A percentile compares a stretch with the other conserved stretches of the same genome.
Conservation (phyloP, 2,329 filamentous ascomycete species). For the Ustulina deusta region DNA sequence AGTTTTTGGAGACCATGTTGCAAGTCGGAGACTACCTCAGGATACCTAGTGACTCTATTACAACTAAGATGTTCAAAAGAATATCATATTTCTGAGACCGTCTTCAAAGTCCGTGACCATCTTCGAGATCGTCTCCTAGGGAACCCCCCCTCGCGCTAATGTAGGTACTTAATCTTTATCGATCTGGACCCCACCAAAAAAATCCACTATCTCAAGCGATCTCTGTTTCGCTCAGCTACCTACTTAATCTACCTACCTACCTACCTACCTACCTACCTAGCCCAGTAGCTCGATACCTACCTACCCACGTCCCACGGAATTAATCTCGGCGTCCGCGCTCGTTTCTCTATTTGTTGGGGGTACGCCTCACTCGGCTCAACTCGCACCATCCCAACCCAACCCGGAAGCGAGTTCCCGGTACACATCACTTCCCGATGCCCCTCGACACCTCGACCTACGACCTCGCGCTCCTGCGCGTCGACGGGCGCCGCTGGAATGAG, state of each 20-base stretch:
- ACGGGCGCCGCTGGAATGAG: conserved; percentile 95
- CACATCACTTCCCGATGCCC: conserved; percentile 70
- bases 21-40: no score
- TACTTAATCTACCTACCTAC: neutral
- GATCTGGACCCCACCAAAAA: conserved; percentile 34
- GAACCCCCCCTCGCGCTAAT: no score
- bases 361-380: neutral
- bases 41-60: no score
- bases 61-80: no score
- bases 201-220: conserved; percentile 9
- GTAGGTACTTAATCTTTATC: no score
- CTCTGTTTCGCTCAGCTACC: neutral
- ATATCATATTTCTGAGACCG: no score
- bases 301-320: neutral
- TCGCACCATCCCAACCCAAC: neutral
- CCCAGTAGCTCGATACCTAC: no score
- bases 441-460: conserved; percentile 94
- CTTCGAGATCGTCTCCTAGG: no score
- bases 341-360: neutral
- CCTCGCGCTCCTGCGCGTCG: conserved; percentile 84
- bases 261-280: neutral
- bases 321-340: neutral
- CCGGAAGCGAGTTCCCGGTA: neutral
- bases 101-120: no score
- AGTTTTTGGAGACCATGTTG: no score